Conservation (phyloP, 2,329 filamentous ascomycete genomes). For the Blastomyces parvus region DNA sequence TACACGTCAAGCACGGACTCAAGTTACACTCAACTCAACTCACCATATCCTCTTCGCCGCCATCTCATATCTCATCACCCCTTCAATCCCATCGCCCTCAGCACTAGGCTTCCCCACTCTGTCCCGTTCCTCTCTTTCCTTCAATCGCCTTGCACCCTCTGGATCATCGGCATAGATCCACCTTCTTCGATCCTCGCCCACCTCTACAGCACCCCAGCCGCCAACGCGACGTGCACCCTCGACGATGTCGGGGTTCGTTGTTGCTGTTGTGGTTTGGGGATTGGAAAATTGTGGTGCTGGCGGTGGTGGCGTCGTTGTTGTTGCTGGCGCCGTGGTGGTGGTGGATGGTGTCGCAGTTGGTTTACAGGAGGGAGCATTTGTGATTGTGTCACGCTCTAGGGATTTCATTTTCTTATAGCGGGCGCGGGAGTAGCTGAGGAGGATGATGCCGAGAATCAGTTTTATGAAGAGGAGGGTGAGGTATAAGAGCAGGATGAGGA, state of each 20-base stretch:
- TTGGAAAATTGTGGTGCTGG: slow-evolving; percentile 4
- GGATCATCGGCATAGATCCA: slow-evolving; percentile 82
- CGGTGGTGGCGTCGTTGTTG: slow-evolving; percentile 9
- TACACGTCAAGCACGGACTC: not conserved
- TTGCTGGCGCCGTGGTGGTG: slow-evolving; percentile 9
- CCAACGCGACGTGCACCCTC: slow-evolving; percentile 68
- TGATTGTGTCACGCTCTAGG: slow-evolving; percentile 41
- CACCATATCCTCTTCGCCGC: slow-evolving; percentile 94
- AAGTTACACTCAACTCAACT: slow-evolving; percentile 5
- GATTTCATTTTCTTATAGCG: slow-evolving; percentile 74
- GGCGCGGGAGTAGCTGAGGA: slow-evolving; percentile 68
- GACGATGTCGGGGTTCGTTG: slow-evolving; percentile 47
- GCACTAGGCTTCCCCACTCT: slow-evolving; percentile 50
- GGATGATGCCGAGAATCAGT: slow-evolving; percentile 75
- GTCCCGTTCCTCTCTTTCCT: slow-evolving; percentile 54
- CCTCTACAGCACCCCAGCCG: slow-evolving; percentile 74
- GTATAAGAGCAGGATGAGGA: slow-evolving; percentile 77
- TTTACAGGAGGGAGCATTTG: not conserved
- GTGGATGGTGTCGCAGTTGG: slow-evolving; percentile 8
- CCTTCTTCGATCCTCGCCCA: slow-evolving; percentile 74
- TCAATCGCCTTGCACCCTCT: slow-evolving; percentile 55
- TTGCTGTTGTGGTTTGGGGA: slow-evolving; percentile 2
- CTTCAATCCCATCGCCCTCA: slow-evolving; percentile 54
- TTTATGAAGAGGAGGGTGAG: slow-evolving; percentile 76
- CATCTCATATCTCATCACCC: slow-evolving; percentile 80